Evolutionary conservation across 192 early-diverging fungal genomes (phyloP), one percentile per base, ranked within the genome.

Genomic region (Coemansia biformis): DNA sequence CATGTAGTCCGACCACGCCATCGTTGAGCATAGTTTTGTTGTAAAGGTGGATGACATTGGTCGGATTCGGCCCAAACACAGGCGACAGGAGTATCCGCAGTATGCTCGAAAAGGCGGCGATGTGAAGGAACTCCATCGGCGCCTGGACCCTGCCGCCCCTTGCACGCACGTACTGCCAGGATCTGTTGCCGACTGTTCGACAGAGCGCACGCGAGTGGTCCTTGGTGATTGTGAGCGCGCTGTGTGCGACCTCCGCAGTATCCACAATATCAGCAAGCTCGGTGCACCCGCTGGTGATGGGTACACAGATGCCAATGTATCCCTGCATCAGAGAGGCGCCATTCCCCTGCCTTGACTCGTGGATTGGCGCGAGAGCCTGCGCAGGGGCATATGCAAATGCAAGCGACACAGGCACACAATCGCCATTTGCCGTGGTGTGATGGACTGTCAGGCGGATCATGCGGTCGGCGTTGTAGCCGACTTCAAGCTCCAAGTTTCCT

Each of bases 71-170:
- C 54, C 91, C 86, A 51, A 93, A 88, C 18, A 87, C 82, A 50
- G 88, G 84, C 29, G 90, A 85, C 11, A 4, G 13, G 15, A 48
- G 9, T 0, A 43, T 6, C 3, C 54, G 36, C 12, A 43, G 7
- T 5, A 43, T 41, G 1, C 21, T 72, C 63, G 80, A 77, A 81
- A 85, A 86, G 7, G 82, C 88, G 38, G 87, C 81, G 23, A 90
- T 83, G 37, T 88, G 86, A 34, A 86, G 81, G 64, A 91, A 92
- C 62, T 93, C 91, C 84, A 93, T n/a, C 33, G 92, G 92, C 35
- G 87, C 87, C 38, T 41, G 64, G 9, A 75, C 40, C 34, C 78
- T 70, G 37, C 79, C 75, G 43, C 72, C 76, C 40, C 67, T 70
- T 22, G 76, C 70, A 3, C 10, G n/a, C 34, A 35, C 15, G 51